Conservation (phyloP, 371 early-diverging fungal genomes). For the Mucor racemosus region DNA sequence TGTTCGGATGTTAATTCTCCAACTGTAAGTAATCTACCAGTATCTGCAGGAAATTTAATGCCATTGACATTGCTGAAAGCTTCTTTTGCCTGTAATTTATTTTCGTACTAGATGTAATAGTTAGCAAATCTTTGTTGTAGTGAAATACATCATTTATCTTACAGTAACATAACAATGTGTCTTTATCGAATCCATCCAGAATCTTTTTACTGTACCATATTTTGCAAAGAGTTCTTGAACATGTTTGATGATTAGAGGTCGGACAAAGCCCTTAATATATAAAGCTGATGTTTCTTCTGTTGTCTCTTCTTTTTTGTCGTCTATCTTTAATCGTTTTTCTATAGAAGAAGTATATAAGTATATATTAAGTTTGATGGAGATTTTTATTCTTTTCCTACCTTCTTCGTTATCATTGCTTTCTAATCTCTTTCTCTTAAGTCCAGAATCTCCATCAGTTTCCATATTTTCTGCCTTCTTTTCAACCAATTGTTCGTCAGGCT, state of each 20-base stretch:
- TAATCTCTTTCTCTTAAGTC: conserved; percentile 25
- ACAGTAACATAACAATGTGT: conserved; percentile 85
- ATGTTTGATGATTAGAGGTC: conserved; percentile 71
- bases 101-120: conserved; percentile 53
- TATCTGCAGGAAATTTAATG: conserved; percentile 68
- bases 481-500: neutral
- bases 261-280: conserved; percentile 75
- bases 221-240: conserved; percentile 67
- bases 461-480: neutral
- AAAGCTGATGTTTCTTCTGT: conserved; percentile 40
- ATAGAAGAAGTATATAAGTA: neutral
- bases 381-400: neutral
- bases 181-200: conserved; percentile 89
- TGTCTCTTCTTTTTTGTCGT: neutral
- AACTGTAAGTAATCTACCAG: conserved; percentile 65
- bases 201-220: conserved; percentile 68
- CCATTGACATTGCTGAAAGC: conserved; percentile 63
- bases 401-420: neutral
- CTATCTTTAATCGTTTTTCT: conserved; percentile 5
- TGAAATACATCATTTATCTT: conserved; percentile 16
- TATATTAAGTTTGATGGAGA: too few relatives aligned
- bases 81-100: conserved; percentile 48
- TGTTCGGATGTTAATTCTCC: conserved; percentile 62
- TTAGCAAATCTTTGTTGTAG: neutral
- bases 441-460: conserved; percentile 16